Conservation (phyloP, 1,284 basidiomycete species). For the Puccinia hordei region DNA sequence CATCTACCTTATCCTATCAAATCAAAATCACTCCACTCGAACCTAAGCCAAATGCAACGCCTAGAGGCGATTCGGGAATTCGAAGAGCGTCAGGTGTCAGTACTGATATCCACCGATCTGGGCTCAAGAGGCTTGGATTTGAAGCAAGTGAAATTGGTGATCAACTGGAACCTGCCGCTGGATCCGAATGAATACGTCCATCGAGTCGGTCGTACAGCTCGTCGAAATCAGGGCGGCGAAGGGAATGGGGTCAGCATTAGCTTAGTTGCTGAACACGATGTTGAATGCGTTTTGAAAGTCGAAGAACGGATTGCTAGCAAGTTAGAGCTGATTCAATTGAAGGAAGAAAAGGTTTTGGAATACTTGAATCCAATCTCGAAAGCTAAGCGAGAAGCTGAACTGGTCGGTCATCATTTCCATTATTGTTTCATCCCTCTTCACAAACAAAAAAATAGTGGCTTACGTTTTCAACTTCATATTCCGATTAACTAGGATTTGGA, state of each 20-base stretch:
- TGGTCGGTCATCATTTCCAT: conserved; percentile 66
- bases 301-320: conserved; percentile 82
- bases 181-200: conserved; percentile 67
- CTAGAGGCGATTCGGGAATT: conserved; percentile 82
- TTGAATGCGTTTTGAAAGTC: conserved; percentile 77
- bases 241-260: conserved; percentile 83
- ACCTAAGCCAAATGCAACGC: conserved; percentile 85
- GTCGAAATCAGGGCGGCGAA: conserved; percentile 68
- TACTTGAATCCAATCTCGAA: conserved; percentile 83
- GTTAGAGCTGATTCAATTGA: conserved; percentile 71
- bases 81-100: conserved; percentile 66
- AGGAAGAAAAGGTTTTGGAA: conserved; percentile 81
- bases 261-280: conserved; percentile 91
- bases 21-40: conserved; percentile 86
- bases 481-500: conserved; percentile 22
- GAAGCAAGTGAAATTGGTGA: conserved; percentile 78
- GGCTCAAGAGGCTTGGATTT: conserved; percentile 59
- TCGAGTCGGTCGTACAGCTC: conserved; percentile 77
- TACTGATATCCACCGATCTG: conserved; percentile 59
- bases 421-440: neutral
- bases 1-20: conserved; percentile 71
- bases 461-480: neutral
- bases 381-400: conserved; percentile 87
- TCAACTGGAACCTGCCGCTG: conserved; percentile 92
- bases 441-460: neutral